These are phyloP conservation scores for Xanthoconium stramineum DNA, from an alignment of 768 basidiomycete species.

Conservation along the genomic window DNA sequence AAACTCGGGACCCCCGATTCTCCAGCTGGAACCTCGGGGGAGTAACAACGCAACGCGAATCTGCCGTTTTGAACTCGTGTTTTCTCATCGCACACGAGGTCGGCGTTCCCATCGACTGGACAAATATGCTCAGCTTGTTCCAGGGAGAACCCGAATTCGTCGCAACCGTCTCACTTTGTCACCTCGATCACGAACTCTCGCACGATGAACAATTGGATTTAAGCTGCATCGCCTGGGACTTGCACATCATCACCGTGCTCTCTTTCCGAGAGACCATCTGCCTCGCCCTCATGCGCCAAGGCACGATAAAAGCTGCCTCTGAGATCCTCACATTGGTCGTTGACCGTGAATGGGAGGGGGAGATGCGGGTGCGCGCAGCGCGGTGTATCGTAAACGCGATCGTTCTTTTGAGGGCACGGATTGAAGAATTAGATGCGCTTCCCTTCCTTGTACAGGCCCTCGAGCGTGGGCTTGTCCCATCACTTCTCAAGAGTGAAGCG, in stretches of 20 bases:
- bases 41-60: slow-evolving; percentile 24
- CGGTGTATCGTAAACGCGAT: slow-evolving; percentile 23
- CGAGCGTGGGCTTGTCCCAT: slow-evolving; percentile 16
- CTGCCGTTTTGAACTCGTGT: slow-evolving; percentile 25
- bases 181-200: slow-evolving; percentile 25
- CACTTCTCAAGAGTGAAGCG: slow-evolving; percentile 24
- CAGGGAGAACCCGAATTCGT: slow-evolving; percentile 16
- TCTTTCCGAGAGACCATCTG: slow-evolving; percentile 17
- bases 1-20: slow-evolving; percentile 21
- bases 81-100: slow-evolving; percentile 27
- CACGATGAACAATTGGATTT: slow-evolving; percentile 16
- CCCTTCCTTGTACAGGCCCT: slow-evolving; percentile 28
- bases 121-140: slow-evolving; percentile 23
- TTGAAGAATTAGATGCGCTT: slow-evolving; percentile 25
- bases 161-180: slow-evolving; percentile 20
- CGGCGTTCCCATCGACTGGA: slow-evolving; percentile 18
- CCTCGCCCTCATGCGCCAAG: slow-evolving; percentile 20
- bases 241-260: slow-evolving; percentile 25
- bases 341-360: slow-evolving; percentile 12
- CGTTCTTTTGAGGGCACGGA: slow-evolving; percentile 13
- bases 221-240: slow-evolving; percentile 27
- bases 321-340: slow-evolving; percentile 21
- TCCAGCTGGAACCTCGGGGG: slow-evolving; percentile 16
- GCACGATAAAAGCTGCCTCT: slow-evolving; percentile 22
- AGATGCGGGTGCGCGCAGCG: slow-evolving; percentile 12